Evolutionary conservation across 371 early-diverging fungal species (phyloP).

Genomic region (Zancudomyces culisetae): DNA sequence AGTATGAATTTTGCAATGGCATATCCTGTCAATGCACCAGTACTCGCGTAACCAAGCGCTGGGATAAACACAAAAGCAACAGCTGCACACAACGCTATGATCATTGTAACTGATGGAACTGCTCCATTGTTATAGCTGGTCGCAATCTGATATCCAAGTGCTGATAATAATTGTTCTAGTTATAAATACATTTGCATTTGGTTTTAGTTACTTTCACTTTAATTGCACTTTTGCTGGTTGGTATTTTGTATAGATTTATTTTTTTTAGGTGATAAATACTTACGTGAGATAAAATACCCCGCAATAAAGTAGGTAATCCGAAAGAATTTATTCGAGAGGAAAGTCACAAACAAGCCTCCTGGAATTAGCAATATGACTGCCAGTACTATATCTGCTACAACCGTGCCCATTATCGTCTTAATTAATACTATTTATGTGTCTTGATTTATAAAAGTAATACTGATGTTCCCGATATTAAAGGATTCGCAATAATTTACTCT

Average conservation of each 20-base stretch:
- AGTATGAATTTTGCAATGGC: not conserved
- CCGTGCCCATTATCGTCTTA: not conserved
- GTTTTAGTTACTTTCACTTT: not conserved
- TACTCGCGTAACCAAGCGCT: not conserved
- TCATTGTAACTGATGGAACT: not conserved
- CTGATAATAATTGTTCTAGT: conserved; percentile 3
- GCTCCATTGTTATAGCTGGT: not conserved
- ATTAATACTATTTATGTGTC: too few relatives aligned
- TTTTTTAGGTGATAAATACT: not conserved
- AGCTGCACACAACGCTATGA: not conserved
- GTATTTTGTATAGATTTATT: not conserved
- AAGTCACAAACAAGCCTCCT: not conserved
- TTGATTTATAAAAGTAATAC: too few relatives aligned
- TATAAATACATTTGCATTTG: not conserved
- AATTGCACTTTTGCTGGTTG: not conserved
- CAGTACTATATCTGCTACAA: conserved; percentile 2
- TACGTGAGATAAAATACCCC: conserved; percentile 2
- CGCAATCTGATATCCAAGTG: conserved; percentile 2
- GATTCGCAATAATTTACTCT: too few relatives aligned
- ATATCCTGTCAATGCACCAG: not conserved
- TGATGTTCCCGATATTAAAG: too few relatives aligned
- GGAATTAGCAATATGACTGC: conserved; percentile 1
- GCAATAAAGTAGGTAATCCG: conserved; percentile 1
- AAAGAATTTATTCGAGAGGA: not conserved
- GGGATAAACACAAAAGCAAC: not conserved